Percentiles rank a stretch among this genome's conserved stretches.
Evolutionary conservation across 306 rosid species (phyloP).

Genomic region (Quercus variabilis): DNA sequence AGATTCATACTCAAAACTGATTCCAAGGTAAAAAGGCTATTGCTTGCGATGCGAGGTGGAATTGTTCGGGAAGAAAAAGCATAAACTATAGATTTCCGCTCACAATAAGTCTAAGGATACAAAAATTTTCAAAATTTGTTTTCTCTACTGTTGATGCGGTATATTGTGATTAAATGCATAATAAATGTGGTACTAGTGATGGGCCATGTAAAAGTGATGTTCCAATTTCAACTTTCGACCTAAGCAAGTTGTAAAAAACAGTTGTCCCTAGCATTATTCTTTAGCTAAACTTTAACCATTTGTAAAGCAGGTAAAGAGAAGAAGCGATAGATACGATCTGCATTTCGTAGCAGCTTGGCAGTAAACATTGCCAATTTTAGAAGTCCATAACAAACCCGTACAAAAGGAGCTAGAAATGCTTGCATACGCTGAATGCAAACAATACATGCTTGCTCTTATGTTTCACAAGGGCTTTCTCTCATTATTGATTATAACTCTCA

Average conservation of each 20-base stretch:
- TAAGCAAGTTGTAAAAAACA: no score
- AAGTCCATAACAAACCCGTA: neutral
- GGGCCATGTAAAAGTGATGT: no score
- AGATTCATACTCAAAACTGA: no score
- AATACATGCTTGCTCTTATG: neutral
- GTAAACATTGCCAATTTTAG: neutral
- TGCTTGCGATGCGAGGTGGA: neutral
- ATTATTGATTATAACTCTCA: neutral
- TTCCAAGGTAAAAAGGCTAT: no score
- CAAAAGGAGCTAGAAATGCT: neutral
- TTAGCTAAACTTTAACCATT: neutral
- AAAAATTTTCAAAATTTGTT: no score
- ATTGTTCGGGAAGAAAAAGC: neutral
- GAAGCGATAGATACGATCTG: neutral
- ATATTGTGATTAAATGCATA: no score
- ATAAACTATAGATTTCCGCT: neutral
- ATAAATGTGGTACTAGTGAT: no score
- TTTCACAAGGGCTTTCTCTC: neutral
- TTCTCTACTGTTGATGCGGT: no score
- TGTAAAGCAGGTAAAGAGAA: neutral
- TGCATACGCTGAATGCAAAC: neutral
- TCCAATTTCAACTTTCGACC: no score
- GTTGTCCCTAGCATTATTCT: no score
- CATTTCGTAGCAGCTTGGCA: neutral
- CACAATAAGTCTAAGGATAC: no score